Base-by-base conservation (phyloP, 345 rosid genomes). In the Populus deltoides region DNA sequence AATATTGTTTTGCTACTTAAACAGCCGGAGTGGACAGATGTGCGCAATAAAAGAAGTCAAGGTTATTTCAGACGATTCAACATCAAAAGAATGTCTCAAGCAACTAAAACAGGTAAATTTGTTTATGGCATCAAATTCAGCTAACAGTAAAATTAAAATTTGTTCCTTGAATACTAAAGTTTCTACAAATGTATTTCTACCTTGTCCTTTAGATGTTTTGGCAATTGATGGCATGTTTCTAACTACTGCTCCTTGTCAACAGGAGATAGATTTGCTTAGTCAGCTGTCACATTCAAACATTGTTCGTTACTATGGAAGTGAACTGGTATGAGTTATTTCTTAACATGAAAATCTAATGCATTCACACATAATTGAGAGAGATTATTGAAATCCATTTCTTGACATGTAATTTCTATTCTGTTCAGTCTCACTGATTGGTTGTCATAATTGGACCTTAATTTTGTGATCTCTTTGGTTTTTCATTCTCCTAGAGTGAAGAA, bases 21-120 rank as follows among this genome's bases (percentile, higher is more conserved):
- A 80, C 83, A 96, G 99, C 85, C 93, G 88, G 79, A 90, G 90
- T 69, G 98, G 99, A 73, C 90, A 91, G 71, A 90, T 96, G 92
- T 96, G 98, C 84, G 99, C 99, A 9, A 93, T 96, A 80, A 96
- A 96, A 83, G 99, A 96, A 90, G 99, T 93, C 75, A 88, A 73
- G 81, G 90, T 92, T 82, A 87, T 90, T 83, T 85, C 89, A 16
- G 99, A 96, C 78, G 98, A 96, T 81, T 90, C 84, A 83, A 75
- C 90, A 31, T 93, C 93, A 43, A 96, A 83, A 85, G 99, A 96
- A 86, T 79, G 93, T 86, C 90, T 91, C 74, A 96, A 87, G 88
- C 99, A 96, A 79, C 86, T 96, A 77, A 93, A 92, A 84, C 99
- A 93, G 98, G 99, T 92, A 70, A 73, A 59, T 49, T 74, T 24